Percentiles rank a stretch among this genome's conserved stretches.
phyloP scores from a whole-genome alignment of 768 basidiomycete species.

The Podaxis sp. region DNA sequence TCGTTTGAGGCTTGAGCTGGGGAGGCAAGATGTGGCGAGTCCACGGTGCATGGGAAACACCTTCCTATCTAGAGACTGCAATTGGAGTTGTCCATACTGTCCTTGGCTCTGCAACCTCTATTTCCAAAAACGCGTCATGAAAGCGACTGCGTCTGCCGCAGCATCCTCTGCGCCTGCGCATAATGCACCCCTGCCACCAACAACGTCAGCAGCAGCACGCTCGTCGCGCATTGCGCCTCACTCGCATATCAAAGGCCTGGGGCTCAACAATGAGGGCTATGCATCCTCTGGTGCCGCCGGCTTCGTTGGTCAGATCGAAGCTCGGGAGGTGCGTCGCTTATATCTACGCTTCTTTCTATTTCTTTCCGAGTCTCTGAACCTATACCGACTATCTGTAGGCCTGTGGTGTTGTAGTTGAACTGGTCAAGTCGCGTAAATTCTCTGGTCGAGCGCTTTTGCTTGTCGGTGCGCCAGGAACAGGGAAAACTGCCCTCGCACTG shows the following conservation, averaged over 20 bases:
- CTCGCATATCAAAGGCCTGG: constrained; percentile 96
- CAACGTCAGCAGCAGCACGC: constrained; percentile 54
- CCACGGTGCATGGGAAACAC: neutral
- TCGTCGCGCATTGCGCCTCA: constrained; percentile 85
- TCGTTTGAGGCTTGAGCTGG: no score
- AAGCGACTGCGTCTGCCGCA: constrained; percentile 37
- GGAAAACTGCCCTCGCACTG: constrained; percentile 96
- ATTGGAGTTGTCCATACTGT: neutral
- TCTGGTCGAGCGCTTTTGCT: constrained; percentile 89
- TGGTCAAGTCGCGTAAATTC: constrained; percentile 89
- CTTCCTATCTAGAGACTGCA: neutral
- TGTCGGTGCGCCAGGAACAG: constrained; percentile 95
- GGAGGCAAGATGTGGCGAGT: no score
- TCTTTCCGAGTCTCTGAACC: neutral
- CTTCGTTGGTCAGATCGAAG: constrained; percentile 86
- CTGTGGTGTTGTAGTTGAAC: constrained; percentile 85
- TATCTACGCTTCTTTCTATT: neutral
- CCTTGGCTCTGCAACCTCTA: neutral
- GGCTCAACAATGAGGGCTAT: constrained; percentile 78
- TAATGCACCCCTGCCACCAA: constrained; percentile 69
- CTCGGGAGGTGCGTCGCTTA: constrained; percentile 70
- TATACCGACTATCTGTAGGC: constrained; percentile 45
- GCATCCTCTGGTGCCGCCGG: constrained; percentile 74
- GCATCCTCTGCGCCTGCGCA: constrained; percentile 56
- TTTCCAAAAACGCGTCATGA: constrained; percentile 18